These are phyloP conservation scores for Aspergillus intermedius DNA, from an alignment of 2,329 filamentous ascomycete genomes.

Conservation along the genomic window DNA sequence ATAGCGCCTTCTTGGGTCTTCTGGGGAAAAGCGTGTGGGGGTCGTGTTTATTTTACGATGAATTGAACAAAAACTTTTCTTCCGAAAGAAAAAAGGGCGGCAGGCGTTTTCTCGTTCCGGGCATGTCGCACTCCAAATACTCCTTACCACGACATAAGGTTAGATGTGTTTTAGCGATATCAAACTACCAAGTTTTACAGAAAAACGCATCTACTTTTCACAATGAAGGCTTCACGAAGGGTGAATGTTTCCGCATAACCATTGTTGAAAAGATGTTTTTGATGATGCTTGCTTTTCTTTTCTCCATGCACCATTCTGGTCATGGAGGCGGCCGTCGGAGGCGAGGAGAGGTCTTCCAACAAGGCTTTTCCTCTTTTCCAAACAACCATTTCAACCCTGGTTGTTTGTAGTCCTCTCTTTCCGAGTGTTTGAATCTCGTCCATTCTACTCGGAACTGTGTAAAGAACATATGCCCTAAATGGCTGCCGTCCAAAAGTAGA, in stretches of 20 bases:
- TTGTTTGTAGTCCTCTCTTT: background rate
- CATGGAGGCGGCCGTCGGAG: background rate
- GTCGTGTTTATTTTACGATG: constrained; percentile 26
- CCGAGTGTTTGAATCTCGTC: too few relatives aligned
- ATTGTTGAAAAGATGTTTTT: constrained; percentile 41
- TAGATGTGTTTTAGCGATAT: constrained; percentile 36
- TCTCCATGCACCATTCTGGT: background rate
- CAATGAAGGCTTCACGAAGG: constrained; percentile 55
- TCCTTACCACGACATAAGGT: constrained; percentile 32
- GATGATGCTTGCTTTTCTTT: background rate
- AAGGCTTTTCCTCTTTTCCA: background rate
- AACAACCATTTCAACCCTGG: constrained; percentile 2
- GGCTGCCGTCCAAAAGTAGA: too few relatives aligned
- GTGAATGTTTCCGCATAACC: constrained; percentile 53
- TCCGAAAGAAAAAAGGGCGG: constrained; percentile 4
- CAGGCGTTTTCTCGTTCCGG: constrained; percentile 15
- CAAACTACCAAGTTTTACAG: constrained; percentile 15
- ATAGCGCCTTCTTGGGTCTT: constrained; percentile 11
- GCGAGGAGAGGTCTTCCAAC: background rate
- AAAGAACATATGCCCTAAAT: too few relatives aligned
- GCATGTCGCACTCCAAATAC: constrained; percentile 19
- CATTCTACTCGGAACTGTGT: too few relatives aligned
- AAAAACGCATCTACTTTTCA: constrained; percentile 40
- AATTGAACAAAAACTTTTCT: constrained; percentile 21
- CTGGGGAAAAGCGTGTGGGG: constrained; percentile 19